Conservation (phyloP, 2,329 filamentous ascomycete species). For the Byssochlamys sp. region DNA sequence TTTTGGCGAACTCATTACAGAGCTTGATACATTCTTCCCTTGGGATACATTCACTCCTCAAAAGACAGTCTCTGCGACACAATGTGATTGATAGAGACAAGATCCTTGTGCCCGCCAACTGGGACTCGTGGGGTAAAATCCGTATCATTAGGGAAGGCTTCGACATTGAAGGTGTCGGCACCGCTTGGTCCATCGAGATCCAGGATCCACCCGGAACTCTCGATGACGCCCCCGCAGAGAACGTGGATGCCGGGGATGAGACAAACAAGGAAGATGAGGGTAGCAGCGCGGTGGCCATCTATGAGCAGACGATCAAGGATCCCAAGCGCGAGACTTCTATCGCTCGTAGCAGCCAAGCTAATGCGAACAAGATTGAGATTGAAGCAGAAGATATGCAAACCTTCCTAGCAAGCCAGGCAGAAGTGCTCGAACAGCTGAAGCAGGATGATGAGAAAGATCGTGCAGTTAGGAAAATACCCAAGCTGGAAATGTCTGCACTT, state of each 20-base stretch:
- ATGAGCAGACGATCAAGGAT: constrained; percentile 70
- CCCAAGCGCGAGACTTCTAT: constrained; percentile 56
- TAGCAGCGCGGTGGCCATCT: constrained; percentile 59
- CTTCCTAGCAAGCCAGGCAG: constrained; percentile 67
- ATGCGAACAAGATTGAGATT: constrained; percentile 45
- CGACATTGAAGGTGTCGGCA: constrained; percentile 76
- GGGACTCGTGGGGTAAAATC: constrained; percentile 98
- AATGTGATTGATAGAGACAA: constrained; percentile 91
- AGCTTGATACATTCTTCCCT: constrained; percentile 75
- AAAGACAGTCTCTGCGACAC: constrained; percentile 68
- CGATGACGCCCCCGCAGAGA: constrained; percentile 14
- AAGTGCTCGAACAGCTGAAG: constrained; percentile 59
- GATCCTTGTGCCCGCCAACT: constrained; percentile 88
- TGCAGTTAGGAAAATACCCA: constrained; percentile 23
- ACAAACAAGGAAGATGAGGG: constrained; percentile 19
- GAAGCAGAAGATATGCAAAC: constrained; percentile 64
- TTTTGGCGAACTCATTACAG: constrained; percentile 65
- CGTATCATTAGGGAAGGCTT: constrained; percentile 83
- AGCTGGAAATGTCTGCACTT: constrained; percentile 25
- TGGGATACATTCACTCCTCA: constrained; percentile 73
- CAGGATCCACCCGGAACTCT: constrained; percentile 42
- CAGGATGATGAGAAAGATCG: constrained; percentile 45
- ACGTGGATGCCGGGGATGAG: constrained; percentile 16
- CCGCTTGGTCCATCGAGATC: constrained; percentile 77
- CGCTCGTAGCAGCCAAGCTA: constrained; percentile 40